Percentiles rank a stretch among this genome's conserved stretches.
phyloP scores from a whole-genome alignment of 108 stramenopile genomes.

The Fistulifera pelliculosa region DNA sequence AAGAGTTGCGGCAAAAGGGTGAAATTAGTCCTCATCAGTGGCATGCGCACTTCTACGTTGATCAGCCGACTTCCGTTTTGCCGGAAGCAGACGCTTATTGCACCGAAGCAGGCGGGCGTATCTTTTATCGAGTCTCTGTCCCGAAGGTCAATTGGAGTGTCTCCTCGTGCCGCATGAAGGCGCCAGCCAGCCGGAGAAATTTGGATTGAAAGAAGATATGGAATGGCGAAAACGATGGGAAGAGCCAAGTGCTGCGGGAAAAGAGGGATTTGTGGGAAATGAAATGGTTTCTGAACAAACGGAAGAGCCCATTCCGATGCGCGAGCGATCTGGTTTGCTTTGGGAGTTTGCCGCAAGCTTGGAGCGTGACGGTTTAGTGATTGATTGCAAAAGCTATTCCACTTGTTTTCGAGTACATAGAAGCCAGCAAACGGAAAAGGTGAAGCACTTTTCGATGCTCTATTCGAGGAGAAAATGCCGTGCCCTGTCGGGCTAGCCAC shows the following conservation, averaged over 20 bases:
- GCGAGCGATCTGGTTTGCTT: conserved; percentile 37
- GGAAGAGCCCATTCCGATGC: conserved; percentile 13
- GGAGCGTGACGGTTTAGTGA: conserved; percentile 25
- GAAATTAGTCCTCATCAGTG: conserved; percentile 61
- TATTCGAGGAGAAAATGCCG: conserved; percentile 9
- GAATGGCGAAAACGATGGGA: conserved; percentile 38
- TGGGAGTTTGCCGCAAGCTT: conserved; percentile 47
- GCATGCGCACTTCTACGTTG: conserved; percentile 74
- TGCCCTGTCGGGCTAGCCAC: conserved; percentile 26
- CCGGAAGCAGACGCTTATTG: conserved; percentile 74
- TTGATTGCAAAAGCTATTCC: conserved; percentile 60
- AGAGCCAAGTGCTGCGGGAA: conserved; percentile 24
- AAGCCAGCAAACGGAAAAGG: conserved; percentile 36
- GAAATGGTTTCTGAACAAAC: conserved; percentile 2
- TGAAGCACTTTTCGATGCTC: conserved; percentile 12
- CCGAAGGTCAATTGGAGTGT: neutral
- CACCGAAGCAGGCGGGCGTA: conserved; percentile 66
- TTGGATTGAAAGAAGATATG: conserved; percentile 56
- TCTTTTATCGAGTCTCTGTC: no score
- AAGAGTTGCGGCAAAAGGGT: conserved; percentile 33
- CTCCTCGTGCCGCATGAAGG: conserved; percentile 30
- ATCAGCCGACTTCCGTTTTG: conserved; percentile 65
- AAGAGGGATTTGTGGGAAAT: conserved; percentile 36
- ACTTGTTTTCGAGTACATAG: conserved; percentile 67
- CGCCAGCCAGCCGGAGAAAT: conserved; percentile 27